Conservation (phyloP, 331 rosid species). For the Acacia concinna region DNA sequence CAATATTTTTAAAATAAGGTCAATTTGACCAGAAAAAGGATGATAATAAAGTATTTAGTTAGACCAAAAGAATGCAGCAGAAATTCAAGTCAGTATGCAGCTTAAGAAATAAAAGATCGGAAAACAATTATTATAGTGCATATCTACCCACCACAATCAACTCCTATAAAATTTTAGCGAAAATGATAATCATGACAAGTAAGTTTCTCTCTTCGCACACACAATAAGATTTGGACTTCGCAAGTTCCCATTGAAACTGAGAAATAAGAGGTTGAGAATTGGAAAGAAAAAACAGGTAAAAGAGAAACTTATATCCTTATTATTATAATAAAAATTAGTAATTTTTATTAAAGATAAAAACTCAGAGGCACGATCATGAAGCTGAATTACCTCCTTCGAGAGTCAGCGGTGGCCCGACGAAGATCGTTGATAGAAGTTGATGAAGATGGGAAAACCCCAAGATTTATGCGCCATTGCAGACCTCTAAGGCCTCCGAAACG, state of each 20-base stretch:
- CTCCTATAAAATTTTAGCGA: neutral
- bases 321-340: neutral
- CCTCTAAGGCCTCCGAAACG: constrained; percentile 74
- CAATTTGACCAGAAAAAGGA: neutral
- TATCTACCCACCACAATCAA: neutral
- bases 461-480: constrained; percentile 88
- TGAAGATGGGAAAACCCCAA: constrained; percentile 79
- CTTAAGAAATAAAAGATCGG: neutral
- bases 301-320: neutral
- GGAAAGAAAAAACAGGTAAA: neutral
- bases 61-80: neutral
- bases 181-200: neutral
- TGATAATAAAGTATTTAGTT: neutral
- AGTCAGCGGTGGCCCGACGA: constrained; percentile 90
- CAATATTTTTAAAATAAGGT: neutral
- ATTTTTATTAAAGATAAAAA: neutral
- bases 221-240: neutral
- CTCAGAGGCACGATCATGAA: neutral
- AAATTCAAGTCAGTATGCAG: constrained; percentile 13
- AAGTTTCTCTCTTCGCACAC: neutral
- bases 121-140: neutral
- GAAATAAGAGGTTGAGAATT: neutral
- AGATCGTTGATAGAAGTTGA: constrained; percentile 72
- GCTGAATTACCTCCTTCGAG: constrained; percentile 72
- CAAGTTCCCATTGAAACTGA: neutral